Conservation (phyloP, 2,329 filamentous ascomycete genomes). For the Dactylellina sp. region DNA sequence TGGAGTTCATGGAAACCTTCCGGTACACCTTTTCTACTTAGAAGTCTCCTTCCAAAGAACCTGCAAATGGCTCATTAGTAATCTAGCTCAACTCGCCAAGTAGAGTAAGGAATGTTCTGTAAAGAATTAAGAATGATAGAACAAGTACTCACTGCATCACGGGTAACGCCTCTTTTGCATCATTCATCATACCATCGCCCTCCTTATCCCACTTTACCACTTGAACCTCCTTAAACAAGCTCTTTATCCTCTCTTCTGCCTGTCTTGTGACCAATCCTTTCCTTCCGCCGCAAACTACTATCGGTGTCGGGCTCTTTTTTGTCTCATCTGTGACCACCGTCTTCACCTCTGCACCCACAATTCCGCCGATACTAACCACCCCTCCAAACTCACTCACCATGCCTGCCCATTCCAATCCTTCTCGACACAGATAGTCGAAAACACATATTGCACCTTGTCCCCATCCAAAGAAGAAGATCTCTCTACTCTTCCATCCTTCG, state of each 20-base stretch:
- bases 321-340: slow-evolving; percentile 63
- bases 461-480: slow-evolving; percentile 70
- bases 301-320: slow-evolving; percentile 72
- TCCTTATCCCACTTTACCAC: slow-evolving; percentile 76
- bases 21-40: slow-evolving; percentile 69
- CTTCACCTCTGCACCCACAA: slow-evolving; percentile 68
- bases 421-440: slow-evolving; percentile 62
- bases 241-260: slow-evolving; percentile 73
- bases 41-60: slow-evolving; percentile 74
- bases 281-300: slow-evolving; percentile 72
- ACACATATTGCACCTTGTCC: slow-evolving; percentile 72
- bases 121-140: too few relatives aligned
- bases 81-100: too few relatives aligned
- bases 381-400: slow-evolving; percentile 68
- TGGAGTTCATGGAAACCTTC: slow-evolving; percentile 68
- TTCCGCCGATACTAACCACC: slow-evolving; percentile 73
- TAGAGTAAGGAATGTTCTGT: neutral
- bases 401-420: slow-evolving; percentile 22
- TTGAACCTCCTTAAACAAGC: slow-evolving; percentile 75
- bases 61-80: slow-evolving; percentile 11
- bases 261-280: slow-evolving; percentile 72
- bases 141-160: slow-evolving; percentile 79
- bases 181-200: slow-evolving; percentile 85
- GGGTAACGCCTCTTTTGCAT: slow-evolving; percentile 85
- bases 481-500: slow-evolving; percentile 65